These are phyloP conservation scores for Phytophthora kernoviae DNA, from an alignment of 352 stramenopile species.

Conservation along the genomic window DNA sequence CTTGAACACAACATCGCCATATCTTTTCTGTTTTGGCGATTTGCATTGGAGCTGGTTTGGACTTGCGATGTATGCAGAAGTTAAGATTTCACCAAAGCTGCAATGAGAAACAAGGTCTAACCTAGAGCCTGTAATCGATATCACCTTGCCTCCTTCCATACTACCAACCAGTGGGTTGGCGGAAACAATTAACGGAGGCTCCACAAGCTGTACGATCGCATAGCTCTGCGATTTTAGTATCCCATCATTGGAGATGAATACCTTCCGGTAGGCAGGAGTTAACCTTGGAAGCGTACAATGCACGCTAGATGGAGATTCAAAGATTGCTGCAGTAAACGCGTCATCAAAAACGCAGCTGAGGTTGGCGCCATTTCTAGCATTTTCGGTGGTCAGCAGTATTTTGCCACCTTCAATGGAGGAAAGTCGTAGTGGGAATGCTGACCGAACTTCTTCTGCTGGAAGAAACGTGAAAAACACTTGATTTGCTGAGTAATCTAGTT, in stretches of 20 bases:
- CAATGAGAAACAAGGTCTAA: conserved; percentile 71
- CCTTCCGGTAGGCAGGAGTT: conserved; percentile 26
- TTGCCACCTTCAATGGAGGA: conserved; percentile 37
- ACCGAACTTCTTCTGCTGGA: conserved; percentile 48
- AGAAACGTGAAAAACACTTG: conserved; percentile 45
- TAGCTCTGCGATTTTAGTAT: conserved; percentile 44
- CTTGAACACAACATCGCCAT: conserved; percentile 44
- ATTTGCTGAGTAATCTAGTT: conserved; percentile 53
- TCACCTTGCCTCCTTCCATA: conserved; percentile 43
- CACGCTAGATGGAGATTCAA: conserved; percentile 40
- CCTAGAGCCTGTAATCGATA: conserved; percentile 51
- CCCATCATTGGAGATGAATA: conserved; percentile 65
- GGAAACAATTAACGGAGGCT: conserved; percentile 49
- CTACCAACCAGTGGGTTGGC: conserved; percentile 36
- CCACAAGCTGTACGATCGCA: conserved; percentile 42
- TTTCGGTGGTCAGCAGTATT: conserved; percentile 41
- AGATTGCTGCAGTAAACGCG: conserved; percentile 24
- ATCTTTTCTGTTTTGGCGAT: conserved; percentile 41
- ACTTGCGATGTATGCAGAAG: conserved; percentile 38
- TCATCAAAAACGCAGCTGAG: conserved; percentile 70
- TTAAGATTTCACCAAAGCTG: conserved; percentile 52
- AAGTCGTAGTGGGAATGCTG: conserved; percentile 35
- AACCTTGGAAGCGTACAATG: conserved; percentile 41
- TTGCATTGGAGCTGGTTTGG: conserved; percentile 35
- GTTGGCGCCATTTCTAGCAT: conserved; percentile 38